These are phyloP conservation scores for Tritrichomonas foetus DNA, from an alignment of 208 protist genomes.

Conservation along the genomic window DNA sequence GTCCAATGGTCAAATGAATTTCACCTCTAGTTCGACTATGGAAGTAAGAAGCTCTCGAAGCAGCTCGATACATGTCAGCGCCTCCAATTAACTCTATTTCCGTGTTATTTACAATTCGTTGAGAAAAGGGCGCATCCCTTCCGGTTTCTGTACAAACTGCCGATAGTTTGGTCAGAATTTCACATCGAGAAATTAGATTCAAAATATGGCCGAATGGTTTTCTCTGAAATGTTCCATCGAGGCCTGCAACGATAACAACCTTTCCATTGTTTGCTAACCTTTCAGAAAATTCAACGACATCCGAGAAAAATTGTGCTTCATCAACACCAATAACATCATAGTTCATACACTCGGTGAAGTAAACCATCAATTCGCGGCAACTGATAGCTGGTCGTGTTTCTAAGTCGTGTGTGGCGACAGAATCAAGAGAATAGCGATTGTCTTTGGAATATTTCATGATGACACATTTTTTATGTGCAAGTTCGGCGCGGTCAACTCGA, in stretches of 20 bases:
- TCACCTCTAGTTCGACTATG: background rate
- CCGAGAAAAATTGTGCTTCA: conserved; percentile 74
- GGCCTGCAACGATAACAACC: conserved; percentile 77
- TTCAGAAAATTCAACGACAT: conserved; percentile 75
- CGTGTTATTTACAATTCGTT: conserved; percentile 13
- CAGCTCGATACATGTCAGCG: conserved; percentile 51
- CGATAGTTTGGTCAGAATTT: conserved; percentile 75
- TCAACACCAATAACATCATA: conserved; percentile 81
- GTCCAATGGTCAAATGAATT: conserved; percentile 81
- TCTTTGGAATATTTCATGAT: conserved; percentile 81
- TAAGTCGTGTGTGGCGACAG: conserved; percentile 72
- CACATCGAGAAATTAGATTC: conserved; percentile 71
- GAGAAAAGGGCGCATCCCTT: conserved; percentile 54
- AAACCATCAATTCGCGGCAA: background rate
- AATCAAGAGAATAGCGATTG: conserved; percentile 68
- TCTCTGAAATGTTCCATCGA: conserved; percentile 79
- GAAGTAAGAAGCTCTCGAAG: conserved; percentile 45
- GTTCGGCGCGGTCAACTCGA: conserved; percentile 70
- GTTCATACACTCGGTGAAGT: conserved; percentile 59
- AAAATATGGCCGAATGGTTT: conserved; percentile 73
- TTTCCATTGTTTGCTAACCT: conserved; percentile 72
- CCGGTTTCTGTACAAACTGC: conserved; percentile 79
- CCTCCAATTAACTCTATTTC: conserved; percentile 55
- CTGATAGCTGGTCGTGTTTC: conserved; percentile 51
- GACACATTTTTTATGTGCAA: conserved; percentile 68